Evolutionary conservation across 2,329 filamentous ascomycete species (phyloP).

Genomic region (Whalleya microplaca): DNA sequence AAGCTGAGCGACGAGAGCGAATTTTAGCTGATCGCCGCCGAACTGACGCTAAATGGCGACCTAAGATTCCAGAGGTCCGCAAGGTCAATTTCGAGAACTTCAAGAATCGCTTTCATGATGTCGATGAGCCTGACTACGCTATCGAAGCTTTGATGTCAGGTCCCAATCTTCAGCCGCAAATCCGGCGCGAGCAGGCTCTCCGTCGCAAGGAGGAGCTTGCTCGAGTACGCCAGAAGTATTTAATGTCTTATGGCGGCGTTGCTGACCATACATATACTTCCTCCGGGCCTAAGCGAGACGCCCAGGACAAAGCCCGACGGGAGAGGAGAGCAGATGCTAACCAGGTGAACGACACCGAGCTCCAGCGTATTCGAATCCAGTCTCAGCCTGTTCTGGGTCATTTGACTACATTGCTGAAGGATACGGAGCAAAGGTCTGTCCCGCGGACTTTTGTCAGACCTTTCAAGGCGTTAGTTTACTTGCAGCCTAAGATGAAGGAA

Average conservation of each 20-base stretch:
- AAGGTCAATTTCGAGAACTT: slow-evolving; percentile 48
- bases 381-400: slow-evolving; percentile 46
- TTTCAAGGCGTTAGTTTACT: slow-evolving; percentile 46
- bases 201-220: slow-evolving; percentile 43
- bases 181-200: slow-evolving; percentile 43
- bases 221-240: slow-evolving; percentile 39
- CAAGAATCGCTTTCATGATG: slow-evolving; percentile 45
- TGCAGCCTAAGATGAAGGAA: slow-evolving; percentile 46
- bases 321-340: slow-evolving; percentile 27
- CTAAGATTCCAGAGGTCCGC: slow-evolving; percentile 46
- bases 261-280: slow-evolving; percentile 13
- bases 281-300: slow-evolving; percentile 12
- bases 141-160: slow-evolving; percentile 45
- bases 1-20: slow-evolving; percentile 42
- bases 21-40: slow-evolving; percentile 42
- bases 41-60: slow-evolving; percentile 43
- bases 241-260: slow-evolving; percentile 19
- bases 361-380: slow-evolving; percentile 43
- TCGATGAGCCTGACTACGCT: slow-evolving; percentile 42
- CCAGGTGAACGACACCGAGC: slow-evolving; percentile 25
- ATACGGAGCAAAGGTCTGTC: slow-evolving; percentile 40
- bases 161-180: slow-evolving; percentile 40
- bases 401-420: slow-evolving; percentile 41
- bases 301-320: slow-evolving; percentile 24
- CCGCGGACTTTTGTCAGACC: slow-evolving; percentile 47